Evolutionary conservation across 208 protist species (phyloP).

Genomic region (Porcisia hertigi): DNA sequence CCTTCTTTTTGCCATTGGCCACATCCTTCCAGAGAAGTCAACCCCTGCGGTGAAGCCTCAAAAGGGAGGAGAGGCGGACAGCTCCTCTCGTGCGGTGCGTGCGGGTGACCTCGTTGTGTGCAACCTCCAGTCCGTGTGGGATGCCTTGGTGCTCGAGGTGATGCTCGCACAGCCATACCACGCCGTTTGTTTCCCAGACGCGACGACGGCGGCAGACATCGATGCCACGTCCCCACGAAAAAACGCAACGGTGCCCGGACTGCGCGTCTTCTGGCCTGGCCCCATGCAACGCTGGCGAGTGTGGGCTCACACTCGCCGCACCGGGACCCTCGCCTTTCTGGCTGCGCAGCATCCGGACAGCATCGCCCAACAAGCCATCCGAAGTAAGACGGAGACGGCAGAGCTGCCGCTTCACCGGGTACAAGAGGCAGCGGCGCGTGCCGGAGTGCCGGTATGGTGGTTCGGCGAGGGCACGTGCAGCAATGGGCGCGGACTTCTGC

Average conservation of each 20-base stretch:
- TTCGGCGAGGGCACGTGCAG: conserved; percentile 73
- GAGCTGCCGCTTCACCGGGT: conserved; percentile 32
- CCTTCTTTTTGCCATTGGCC: conserved; percentile 64
- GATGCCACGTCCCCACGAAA: neutral
- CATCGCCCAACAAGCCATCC: neutral
- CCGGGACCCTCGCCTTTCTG: conserved; percentile 35
- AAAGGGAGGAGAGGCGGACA: neutral
- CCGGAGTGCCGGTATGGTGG: conserved; percentile 56
- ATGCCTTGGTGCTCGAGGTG: conserved; percentile 66
- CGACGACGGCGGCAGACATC: neutral
- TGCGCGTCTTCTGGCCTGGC: conserved; percentile 52
- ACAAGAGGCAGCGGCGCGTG: conserved; percentile 30
- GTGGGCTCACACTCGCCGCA: conserved; percentile 57
- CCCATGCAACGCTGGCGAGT: conserved; percentile 72
- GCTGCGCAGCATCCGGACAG: conserved; percentile 19
- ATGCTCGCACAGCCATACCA: conserved; percentile 39
- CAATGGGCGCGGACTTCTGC: conserved; percentile 75
- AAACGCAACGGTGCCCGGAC: conserved; percentile 1
- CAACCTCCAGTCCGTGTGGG: conserved; percentile 78
- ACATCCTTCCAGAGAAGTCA: conserved; percentile 36
- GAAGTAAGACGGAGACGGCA: conserved; percentile 14
- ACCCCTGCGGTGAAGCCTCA: neutral
- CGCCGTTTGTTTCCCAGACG: conserved; percentile 22
- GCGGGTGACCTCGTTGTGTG: conserved; percentile 66
- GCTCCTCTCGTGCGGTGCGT: conserved; percentile 1